Base-by-base conservation (phyloP, 805 yeast genomes). In the Jamesozyma spencerorum region DNA sequence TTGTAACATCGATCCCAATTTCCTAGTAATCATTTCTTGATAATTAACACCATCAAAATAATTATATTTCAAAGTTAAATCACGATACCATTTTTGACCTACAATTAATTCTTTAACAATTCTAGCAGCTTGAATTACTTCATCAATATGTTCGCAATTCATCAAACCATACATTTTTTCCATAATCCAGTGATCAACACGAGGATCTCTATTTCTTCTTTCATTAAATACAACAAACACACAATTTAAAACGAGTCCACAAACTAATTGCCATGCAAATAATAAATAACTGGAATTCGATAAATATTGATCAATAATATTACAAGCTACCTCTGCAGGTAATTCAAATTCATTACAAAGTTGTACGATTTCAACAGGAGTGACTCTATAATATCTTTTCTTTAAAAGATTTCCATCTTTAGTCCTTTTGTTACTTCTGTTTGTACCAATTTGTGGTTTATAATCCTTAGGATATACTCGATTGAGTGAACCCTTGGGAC, bases 211-310 rank as follows among this genome's bases (percentile, higher is more conserved):
- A 3, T 62, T 54, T 13, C 80, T 55, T 27, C 66, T 54, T 18
- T 65, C 65, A 41, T 71, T 69, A 54, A 78, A 77, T 26, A 81
- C 66, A 13, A 77, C 65, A 15, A 68, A 62, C 41, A 75, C 77
- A 12, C 80, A 78, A 15, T 79, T 71, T 28, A 79, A 65, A 1
- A 81, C 68, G 46, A 82, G 54, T 0, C 88, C 88, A 54, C 84
- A 78, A 2, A 81, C 73, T 18, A 82, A 56, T 6, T 77, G 75
- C 86, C 87, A 81, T 31, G 79, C 80, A 43, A 73, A 76, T 28
- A 71, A 71, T 31, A 79, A 70, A 47, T 75, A 74, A 34, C 70
- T 68, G 36, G 70, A 67, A 50, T 75, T 74, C 3, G 65, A 57
- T 31, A 68, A 60, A 47, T 71, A 81, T 1, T 77, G 70, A 31